Base-by-base conservation (phyloP, 306 rosid genomes). In the Corylus americana region DNA sequence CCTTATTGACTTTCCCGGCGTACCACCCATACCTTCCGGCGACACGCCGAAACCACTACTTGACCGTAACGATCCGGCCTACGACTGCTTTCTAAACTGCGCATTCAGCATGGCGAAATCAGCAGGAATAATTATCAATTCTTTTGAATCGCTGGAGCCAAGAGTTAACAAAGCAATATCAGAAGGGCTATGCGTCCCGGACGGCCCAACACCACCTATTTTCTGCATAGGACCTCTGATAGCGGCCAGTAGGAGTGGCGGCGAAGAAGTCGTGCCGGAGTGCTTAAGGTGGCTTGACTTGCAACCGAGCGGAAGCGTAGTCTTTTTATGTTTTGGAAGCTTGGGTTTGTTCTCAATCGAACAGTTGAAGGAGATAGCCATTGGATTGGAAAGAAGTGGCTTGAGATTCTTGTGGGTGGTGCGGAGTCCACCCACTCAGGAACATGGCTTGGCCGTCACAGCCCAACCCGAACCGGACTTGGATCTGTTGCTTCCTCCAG, bases 291-390 rank as follows among this genome's bases (percentile, higher is more conserved):
- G 93, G 96, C 81, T 91, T 4, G 82, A 89, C 48, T 51, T 76
- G 9, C 96, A 91, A 14, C 90, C 93, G 9, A 76, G 74, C 66
- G 74, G 76, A 47, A 84, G 88, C 22, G 96, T 91, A 0, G 87
- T 89, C 42, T 83, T 89, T 12, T 59, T 91, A 47, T 77, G 90
- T 58, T 89, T 91, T 27, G 96, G 96, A 27, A 89, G 93, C 81
- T 17, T 89, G 67, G 92, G 96, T 1, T 27, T 58, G 31, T 88
- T 91, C 16, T 75, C 89, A 0, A 66, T 4, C 22, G 54, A 29
- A 4, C 92, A 89, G 17, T 12, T 91, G 71, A 74, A 37, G 44
- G 93, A 89, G 39, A 86, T 86, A 8, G 91, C 96, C 0, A 3
- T 55, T n/a, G 96, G 92, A 42, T 83, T 91, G 70, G 96, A 91